Conservation (phyloP, 75 land plant genomes). For the Selaginella tamariscina region DNA sequence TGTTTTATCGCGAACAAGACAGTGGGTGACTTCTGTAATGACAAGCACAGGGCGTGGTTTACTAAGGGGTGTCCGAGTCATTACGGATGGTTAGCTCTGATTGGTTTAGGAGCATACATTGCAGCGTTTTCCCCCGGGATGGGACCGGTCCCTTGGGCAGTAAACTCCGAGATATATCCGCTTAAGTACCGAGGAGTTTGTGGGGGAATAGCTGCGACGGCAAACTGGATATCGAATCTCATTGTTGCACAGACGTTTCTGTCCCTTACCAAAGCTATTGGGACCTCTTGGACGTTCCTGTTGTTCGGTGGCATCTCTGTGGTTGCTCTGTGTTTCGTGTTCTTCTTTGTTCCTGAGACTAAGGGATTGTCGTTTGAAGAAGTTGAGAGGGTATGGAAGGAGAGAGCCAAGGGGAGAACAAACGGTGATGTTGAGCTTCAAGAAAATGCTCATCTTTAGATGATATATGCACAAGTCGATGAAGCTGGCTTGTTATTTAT, state of each 20-base stretch:
- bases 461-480: no score
- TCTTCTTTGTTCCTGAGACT: conserved; percentile 25
- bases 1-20: background rate
- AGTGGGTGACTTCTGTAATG: background rate
- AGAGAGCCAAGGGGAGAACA: no score
- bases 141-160: conserved; percentile 33
- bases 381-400: conserved; percentile 20
- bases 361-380: conserved; percentile 26
- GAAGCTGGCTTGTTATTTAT: no score
- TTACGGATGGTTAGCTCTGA: conserved; percentile 23
- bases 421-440: no score
- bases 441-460: no score
- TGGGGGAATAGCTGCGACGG: no score
- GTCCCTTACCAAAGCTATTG: no score
- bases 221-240: no score
- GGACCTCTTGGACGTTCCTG: conserved; percentile 18
- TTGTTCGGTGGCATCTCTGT: conserved; percentile 31
- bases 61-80: background rate
- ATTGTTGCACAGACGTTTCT: no score
- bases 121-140: conserved; percentile 26
- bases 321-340: conserved; percentile 16
- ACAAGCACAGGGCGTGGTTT: background rate
- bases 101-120: background rate
- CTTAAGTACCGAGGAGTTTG: no score
- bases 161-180: conserved; percentile 27